Evolutionary conservation across 495 filamentous ascomycete genomes (phyloP), one percentile per base, ranked within the genome.

Genomic region (Xylaria sp.): DNA sequence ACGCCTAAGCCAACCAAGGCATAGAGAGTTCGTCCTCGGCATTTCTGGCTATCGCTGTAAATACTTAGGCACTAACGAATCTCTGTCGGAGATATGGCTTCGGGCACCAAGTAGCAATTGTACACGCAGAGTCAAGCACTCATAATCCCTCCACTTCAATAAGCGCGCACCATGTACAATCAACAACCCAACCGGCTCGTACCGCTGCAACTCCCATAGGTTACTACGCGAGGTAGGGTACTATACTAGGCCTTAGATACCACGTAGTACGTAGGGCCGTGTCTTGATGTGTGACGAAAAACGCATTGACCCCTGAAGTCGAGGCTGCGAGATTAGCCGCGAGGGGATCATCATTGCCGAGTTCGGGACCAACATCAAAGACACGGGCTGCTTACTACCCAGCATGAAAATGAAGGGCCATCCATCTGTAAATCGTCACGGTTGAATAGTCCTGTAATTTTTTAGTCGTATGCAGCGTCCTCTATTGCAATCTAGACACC

Each of bases 281-380:
- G 33, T 31, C 40, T 35, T 37, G 41, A 3, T 35, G 58, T 70
- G 33, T 63, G 58, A 63, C 46, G 58, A 58, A 63, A 63, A 70
- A 63, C 35, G 59, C 50, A 61, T 55, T 63, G 33, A 35, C 46
- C 58, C 58, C 35, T 63, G 48, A 52, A 19, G 5, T 41, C 21
- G 58, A 70, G 24, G 44, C 57, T 26, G 33, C 58, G 55, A 29
- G 67, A 62, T 41, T 52, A 69, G 55, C 67, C 55, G 46, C 21
- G 53, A 61, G 61, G 35, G 24, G 48, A 52, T 50, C n/a, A 9
- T 19, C 21, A 58, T 17, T 66, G 8, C 62, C 61, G 40, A 64
- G 31, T 46, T 48, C 41, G 17, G 40, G 24, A 24, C 41, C 24
- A 64, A 31, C 15, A 19, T 33, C 15, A 64, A 29, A 29, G 65